Percentiles rank a stretch among this genome's conserved stretches.
Evolutionary conservation across 306 rosid genomes (phyloP).

Genomic region (Malus orientalis): DNA sequence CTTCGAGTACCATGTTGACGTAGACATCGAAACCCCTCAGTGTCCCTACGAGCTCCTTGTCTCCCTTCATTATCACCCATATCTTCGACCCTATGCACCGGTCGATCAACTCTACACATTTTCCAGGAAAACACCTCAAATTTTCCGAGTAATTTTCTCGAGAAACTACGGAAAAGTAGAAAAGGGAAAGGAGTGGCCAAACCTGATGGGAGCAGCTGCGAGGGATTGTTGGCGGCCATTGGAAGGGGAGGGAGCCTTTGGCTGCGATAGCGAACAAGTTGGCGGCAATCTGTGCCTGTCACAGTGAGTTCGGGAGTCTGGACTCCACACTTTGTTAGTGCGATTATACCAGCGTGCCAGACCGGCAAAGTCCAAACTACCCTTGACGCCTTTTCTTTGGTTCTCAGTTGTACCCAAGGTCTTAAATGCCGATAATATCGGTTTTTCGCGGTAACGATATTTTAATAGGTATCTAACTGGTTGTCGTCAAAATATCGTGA

Average conservation of each 20-base stretch:
- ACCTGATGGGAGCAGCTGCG: slow-evolving; percentile 95
- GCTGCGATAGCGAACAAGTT: not conserved
- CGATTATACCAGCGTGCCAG: too few species aligned
- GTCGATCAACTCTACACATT: slow-evolving; percentile 80
- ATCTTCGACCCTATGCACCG: slow-evolving; percentile 95
- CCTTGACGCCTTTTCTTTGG: too few species aligned
- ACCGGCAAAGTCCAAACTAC: too few species aligned
- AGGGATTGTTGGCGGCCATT: slow-evolving; percentile 91
- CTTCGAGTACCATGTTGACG: slow-evolving; percentile 98
- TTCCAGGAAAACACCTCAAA: slow-evolving; percentile 3
- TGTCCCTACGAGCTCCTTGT: slow-evolving; percentile 97
- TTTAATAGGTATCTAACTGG: too few species aligned
- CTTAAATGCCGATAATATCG: too few species aligned
- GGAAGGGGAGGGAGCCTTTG: not conserved
- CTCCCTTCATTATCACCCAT: slow-evolving; percentile 99
- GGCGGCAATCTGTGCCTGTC: not conserved
- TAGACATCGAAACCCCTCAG: slow-evolving; percentile 92
- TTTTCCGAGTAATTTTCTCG: not conserved
- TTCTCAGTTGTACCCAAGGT: too few species aligned
- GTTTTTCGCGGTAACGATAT: too few species aligned
- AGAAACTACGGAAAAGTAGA: not conserved
- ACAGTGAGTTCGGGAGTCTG: not conserved
- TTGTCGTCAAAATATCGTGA: too few species aligned
- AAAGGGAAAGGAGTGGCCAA: not conserved
- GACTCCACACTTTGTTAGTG: not conserved